Evolutionary conservation across 306 rosid species (phyloP).

Genomic region (Trifolium fragiferum): DNA sequence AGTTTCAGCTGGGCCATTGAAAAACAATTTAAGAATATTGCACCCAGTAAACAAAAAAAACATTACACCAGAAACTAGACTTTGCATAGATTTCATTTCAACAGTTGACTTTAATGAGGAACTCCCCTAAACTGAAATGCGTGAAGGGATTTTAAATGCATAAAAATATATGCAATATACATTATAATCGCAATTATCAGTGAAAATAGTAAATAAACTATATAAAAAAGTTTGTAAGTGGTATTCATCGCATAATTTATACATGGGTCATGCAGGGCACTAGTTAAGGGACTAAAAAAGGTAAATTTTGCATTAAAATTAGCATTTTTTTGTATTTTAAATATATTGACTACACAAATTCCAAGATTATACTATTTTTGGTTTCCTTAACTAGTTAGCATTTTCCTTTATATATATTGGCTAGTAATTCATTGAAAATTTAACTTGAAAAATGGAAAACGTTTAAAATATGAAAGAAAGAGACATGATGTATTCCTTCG

Average conservation of each 20-base stretch:
- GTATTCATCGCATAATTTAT: slow-evolving; percentile 8
- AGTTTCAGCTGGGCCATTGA: slow-evolving; percentile 93
- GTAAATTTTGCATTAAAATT: too few species aligned
- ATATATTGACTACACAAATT: too few species aligned
- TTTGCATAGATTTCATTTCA: slow-evolving; percentile 39
- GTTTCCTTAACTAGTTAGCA: too few species aligned
- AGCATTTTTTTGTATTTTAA: too few species aligned
- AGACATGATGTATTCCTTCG: slow-evolving; percentile 1
- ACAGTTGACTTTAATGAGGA: neutral
- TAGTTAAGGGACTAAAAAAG: too few species aligned
- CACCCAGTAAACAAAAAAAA: slow-evolving; percentile 23
- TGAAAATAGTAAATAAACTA: slow-evolving; percentile 11
- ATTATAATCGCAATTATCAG: slow-evolving; percentile 13
- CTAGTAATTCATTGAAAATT: slow-evolving; percentile 13
- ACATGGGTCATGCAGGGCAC: too few species aligned
- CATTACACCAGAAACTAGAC: slow-evolving; percentile 25
- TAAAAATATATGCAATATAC: slow-evolving; percentile 35
- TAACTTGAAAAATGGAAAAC: neutral
- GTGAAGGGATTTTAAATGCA: slow-evolving; percentile 25
- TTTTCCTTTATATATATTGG: too few species aligned
- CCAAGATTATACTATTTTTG: too few species aligned
- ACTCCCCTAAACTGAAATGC: neutral
- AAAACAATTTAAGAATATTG: slow-evolving; percentile 48
- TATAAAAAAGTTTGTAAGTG: neutral
- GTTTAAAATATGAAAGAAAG: neutral